Percentiles rank a stretch among this genome's conserved stretches.
Evolutionary conservation across 2,329 filamentous ascomycete genomes (phyloP).

Genomic region (Calonectria hawksworthii): DNA sequence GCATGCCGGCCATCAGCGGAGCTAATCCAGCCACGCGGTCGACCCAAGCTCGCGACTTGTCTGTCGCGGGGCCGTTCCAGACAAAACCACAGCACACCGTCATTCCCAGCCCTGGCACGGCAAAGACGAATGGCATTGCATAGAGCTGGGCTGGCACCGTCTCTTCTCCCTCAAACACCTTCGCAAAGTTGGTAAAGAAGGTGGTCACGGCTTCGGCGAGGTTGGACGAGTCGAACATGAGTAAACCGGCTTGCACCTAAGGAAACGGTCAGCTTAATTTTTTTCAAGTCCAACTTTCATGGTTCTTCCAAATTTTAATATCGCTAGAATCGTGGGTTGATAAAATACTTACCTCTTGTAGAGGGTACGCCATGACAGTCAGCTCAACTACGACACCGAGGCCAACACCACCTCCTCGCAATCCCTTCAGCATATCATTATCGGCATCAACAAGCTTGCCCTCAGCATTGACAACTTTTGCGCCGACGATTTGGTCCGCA

Average conservation of each 20-base stretch:
- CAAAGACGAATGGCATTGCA: not conserved
- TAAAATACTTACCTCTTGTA: constrained; percentile 19
- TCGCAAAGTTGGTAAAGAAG: not conserved
- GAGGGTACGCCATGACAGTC: constrained; percentile 15
- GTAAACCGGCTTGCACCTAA: not conserved
- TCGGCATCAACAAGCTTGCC: constrained; percentile 26
- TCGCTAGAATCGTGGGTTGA: too few species aligned
- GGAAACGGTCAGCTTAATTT: not conserved
- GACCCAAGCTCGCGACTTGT: not conserved
- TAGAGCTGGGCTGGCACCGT: not conserved
- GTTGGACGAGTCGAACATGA: not conserved
- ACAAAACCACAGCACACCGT: not conserved
- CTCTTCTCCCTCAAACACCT: not conserved
- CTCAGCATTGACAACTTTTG: constrained; percentile 22
- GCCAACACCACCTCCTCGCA: constrained; percentile 26
- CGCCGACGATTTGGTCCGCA: constrained; percentile 27
- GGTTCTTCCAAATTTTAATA: too few species aligned
- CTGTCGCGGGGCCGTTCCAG: not conserved
- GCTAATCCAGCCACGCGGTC: not conserved
- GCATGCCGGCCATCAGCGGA: not conserved
- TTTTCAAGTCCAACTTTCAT: too few species aligned
- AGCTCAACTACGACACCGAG: constrained; percentile 28
- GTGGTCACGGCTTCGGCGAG: not conserved
- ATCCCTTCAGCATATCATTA: constrained; percentile 19
- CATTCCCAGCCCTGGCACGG: not conserved